Evolutionary conservation across 768 basidiomycete species (phyloP).

Genomic region (Russula lepida): DNA sequence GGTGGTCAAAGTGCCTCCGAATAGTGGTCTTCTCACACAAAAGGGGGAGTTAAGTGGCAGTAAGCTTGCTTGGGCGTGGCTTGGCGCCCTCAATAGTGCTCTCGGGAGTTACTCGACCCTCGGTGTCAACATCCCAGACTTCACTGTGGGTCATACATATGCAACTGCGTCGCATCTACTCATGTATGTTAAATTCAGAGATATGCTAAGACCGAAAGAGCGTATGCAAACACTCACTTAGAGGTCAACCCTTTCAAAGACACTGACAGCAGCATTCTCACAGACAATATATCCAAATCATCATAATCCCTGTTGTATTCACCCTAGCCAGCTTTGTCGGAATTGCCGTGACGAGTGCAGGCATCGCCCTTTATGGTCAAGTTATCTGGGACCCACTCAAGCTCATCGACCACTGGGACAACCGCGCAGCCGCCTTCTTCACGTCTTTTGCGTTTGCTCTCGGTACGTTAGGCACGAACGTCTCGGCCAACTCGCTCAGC

Average conservation of each 20-base stretch:
- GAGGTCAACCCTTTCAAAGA: background rate
- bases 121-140: constrained; percentile 79
- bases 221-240: constrained; percentile 33
- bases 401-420: constrained; percentile 76
- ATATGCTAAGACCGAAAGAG: constrained; percentile 61
- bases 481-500: constrained; percentile 68
- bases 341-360: constrained; percentile 73
- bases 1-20: constrained; percentile 54
- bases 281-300: constrained; percentile 65
- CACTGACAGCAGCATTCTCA: background rate
- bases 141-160: constrained; percentile 40
- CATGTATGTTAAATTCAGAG: constrained; percentile 33
- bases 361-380: constrained; percentile 58
- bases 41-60: constrained; percentile 46
- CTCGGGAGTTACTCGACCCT: constrained; percentile 67
- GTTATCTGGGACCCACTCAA: constrained; percentile 66
- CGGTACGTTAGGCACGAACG: constrained; percentile 55
- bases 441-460: constrained; percentile 65
- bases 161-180: background rate
- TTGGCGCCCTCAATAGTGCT: constrained; percentile 67
- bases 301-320: constrained; percentile 71
- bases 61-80: constrained; percentile 67
- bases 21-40: constrained; percentile 48
- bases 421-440: constrained; percentile 81
- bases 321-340: constrained; percentile 72